Evolutionary conservation across 78 protist species (phyloP), one percentile per base, ranked within the genome.

Genomic region (Creolimax fragrantissima): DNA sequence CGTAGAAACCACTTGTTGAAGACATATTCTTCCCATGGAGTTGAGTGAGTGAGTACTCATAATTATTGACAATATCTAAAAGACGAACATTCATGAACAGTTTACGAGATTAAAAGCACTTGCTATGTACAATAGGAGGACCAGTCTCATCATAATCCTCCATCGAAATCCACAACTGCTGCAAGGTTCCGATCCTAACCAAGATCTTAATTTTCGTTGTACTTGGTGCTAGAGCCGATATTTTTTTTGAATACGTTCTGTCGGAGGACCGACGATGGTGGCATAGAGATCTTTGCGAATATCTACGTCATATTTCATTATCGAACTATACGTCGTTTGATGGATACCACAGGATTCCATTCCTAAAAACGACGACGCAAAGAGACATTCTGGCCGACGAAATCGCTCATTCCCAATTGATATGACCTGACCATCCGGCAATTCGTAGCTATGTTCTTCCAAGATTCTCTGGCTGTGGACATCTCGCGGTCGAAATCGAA

Each of bases 51-150:
- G n/a, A n/a, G n/a, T n/a, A n/a, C n/a, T n/a, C n/a, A n/a, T n/a
- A n/a, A n/a, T n/a, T n/a, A n/a, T n/a, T n/a, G n/a, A n/a, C n/a
- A n/a, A n/a, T n/a, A n/a, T n/a, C n/a, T n/a, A n/a, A n/a, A n/a
- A n/a, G n/a, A n/a, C n/a, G n/a, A n/a, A n/a, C n/a, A n/a, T n/a
- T n/a, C n/a, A n/a, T n/a, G n/a, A n/a, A n/a, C n/a, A n/a, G n/a
- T n/a, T n/a, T n/a, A n/a, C n/a, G n/a, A n/a, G n/a, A n/a, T 95
- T 95, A 97, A 96, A 97, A 95, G 95, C 99, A 97, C 95, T 96
- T 96, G 90, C 97, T 92, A 95, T 96, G 97, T 83, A 97, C 98
- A 39, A 98, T 97, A 83, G 96, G 91, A 84, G 96, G 96, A 67
- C 99, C 99, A 24, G 95, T 85, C 92, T 97, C 98, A 92, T 96